Base-by-base conservation (phyloP, 768 basidiomycete species). In the Calocera viscosa region DNA sequence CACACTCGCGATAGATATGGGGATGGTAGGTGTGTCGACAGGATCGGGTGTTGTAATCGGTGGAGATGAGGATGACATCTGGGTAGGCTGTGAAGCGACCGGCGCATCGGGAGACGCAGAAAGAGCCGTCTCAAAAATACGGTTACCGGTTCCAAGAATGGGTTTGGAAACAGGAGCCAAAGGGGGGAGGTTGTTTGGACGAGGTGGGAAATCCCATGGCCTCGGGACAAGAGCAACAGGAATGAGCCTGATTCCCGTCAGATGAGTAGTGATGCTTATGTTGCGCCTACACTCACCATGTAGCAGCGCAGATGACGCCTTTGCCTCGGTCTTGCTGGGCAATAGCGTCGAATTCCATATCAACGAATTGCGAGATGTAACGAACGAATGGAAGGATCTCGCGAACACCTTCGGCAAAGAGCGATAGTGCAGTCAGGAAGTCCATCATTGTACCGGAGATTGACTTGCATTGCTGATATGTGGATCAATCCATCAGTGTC, bases 221-320 rank as follows among this genome's bases (percentile, higher is more conserved):
- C 69, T 63, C 7, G 69, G 69, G 0, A 70, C 69, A 32, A 70
- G 68, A 0, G 71, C 69, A 60, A 66, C 38, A 35, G 32, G 63
- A 1, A 10, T 26, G 28, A 30, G 24, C 30, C 39, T 60, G 1
- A 2, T 2, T 0, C 1, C 5, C 24, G 16, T 8, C 7, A 43
- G 12, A 68, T 38, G 5, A 5, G 30, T 19, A 7, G 7, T 19
- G 43, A 14, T 30, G 10, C 5, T 16, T 22, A 32, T 32, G 7
- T 16, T 26, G 14, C 2, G 22, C 10, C 7, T 26, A 19, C 8
- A 75, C 80, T 30, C 72, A 86, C 89, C 91, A 94, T n/a, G 91
- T 94, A 5, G 91, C 88, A 63, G 90, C 88, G 72, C 91, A 91
- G 35, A 94, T 85, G 39, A 93, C 92, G 22, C 91, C 91, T 71